Conservation (phyloP, 2,329 filamentous ascomycete genomes). For the Fusarium transvaalense region DNA sequence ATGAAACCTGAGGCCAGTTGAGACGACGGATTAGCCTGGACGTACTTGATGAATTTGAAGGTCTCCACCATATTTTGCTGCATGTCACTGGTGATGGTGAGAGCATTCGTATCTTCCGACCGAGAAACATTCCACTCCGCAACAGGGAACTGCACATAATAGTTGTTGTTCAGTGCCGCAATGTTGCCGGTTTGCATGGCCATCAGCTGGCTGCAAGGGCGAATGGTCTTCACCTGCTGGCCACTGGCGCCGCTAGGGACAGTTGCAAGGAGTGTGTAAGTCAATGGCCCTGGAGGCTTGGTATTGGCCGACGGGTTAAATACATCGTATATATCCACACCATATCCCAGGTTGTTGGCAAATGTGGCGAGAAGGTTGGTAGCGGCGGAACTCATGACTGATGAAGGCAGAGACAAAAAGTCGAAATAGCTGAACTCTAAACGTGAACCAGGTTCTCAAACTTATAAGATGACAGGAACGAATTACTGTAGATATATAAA, state of each 20-base stretch:
- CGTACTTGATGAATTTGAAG: slow-evolving; percentile 15
- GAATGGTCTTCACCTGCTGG: slow-evolving; percentile 1
- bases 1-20: background rate
- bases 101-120: background rate
- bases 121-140: background rate
- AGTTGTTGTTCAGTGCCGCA: background rate
- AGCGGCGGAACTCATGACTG: too few species aligned
- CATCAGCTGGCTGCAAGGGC: background rate
- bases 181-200: slow-evolving; percentile 10
- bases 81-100: background rate
- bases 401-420: too few species aligned
- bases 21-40: background rate
- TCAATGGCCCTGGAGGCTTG: too few species aligned
- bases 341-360: too few species aligned
- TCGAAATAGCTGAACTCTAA: too few species aligned
- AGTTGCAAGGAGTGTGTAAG: background rate
- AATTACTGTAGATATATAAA: too few species aligned
- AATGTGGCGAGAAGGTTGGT: too few species aligned
- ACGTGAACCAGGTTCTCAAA: too few species aligned
- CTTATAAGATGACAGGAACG: too few species aligned
- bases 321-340: too few species aligned
- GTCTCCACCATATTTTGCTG: slow-evolving; percentile 10
- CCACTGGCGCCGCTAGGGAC: background rate
- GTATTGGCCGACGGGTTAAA: too few species aligned
- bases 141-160: background rate